Evolutionary conservation across 2,329 filamentous ascomycete species (phyloP).

Genomic region (Beauveria asiatica): DNA sequence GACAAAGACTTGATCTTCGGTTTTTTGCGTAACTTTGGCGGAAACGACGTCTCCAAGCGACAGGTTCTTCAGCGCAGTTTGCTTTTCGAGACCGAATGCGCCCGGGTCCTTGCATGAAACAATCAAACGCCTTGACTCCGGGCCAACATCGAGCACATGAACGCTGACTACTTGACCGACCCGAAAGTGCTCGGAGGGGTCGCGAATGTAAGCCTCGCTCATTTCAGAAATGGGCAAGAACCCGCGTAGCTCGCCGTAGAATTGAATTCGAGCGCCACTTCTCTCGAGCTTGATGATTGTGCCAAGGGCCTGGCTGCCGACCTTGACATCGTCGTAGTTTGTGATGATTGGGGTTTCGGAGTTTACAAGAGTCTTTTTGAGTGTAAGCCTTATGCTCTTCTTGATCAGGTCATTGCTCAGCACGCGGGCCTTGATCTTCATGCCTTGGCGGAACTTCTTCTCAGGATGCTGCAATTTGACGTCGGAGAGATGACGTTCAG

Average conservation of each 20-base stretch:
- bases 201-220: slow-evolving; percentile 92
- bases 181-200: slow-evolving; percentile 83
- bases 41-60: slow-evolving; percentile 66
- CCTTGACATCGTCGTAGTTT: slow-evolving; percentile 62
- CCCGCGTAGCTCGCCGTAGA: slow-evolving; percentile 74
- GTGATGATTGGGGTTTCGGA: slow-evolving; percentile 75
- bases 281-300: slow-evolving; percentile 75
- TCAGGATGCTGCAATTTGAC: slow-evolving; percentile 83
- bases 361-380: slow-evolving; percentile 93
- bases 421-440: slow-evolving; percentile 76
- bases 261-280: slow-evolving; percentile 81
- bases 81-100: slow-evolving; percentile 65
- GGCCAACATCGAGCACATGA: slow-evolving; percentile 73
- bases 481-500: slow-evolving; percentile 83
- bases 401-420: slow-evolving; percentile 69
- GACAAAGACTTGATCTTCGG: slow-evolving; percentile 65
- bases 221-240: slow-evolving; percentile 93
- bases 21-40: slow-evolving; percentile 75
- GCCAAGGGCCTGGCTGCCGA: slow-evolving; percentile 73
- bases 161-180: slow-evolving; percentile 86
- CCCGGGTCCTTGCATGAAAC: slow-evolving; percentile 91
- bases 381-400: slow-evolving; percentile 72
- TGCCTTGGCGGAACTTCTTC: slow-evolving; percentile 87
- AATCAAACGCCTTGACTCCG: slow-evolving; percentile 61
- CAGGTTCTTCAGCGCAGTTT: slow-evolving; percentile 64